Evolutionary conservation across 345 rosid genomes (phyloP).

Genomic region (Populus ilicifolia): DNA sequence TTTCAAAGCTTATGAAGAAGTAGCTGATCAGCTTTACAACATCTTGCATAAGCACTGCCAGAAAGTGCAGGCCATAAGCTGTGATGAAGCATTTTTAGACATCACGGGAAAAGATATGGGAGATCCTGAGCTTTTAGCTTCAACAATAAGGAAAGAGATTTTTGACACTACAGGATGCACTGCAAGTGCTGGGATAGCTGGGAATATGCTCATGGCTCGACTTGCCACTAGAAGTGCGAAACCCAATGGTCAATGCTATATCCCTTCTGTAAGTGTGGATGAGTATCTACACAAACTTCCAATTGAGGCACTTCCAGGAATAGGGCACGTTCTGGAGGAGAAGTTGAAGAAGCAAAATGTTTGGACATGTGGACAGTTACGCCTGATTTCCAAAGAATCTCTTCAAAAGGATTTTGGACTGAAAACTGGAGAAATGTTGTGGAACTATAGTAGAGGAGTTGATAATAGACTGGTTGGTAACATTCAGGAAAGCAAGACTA

Average conservation of each 20-base stretch:
- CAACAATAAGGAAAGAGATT: conserved; percentile 70
- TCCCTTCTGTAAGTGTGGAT: conserved; percentile 63
- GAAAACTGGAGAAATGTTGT: conserved; percentile 95
- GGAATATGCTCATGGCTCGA: conserved; percentile 92
- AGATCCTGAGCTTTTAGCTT: conserved; percentile 64
- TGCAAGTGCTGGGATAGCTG: conserved; percentile 87
- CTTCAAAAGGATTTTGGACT: conserved; percentile 81
- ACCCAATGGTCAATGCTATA: conserved; percentile 83
- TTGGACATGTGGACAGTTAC: conserved; percentile 72
- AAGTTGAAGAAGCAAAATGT: conserved; percentile 65
- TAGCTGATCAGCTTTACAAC: conserved; percentile 84
- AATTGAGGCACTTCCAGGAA: conserved; percentile 76
- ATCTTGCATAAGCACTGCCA: conserved; percentile 79
- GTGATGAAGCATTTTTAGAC: conserved; percentile 97
- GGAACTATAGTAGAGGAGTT: conserved; percentile 87
- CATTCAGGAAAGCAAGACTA: conserved; percentile 84
- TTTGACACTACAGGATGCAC: conserved; percentile 75
- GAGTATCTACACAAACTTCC: conserved; percentile 67
- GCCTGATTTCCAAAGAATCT: conserved; percentile 64
- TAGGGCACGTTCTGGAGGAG: conserved; percentile 76
- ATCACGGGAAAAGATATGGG: conserved; percentile 42
- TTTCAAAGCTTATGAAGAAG: conserved; percentile 89
- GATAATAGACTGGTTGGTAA: conserved; percentile 70
- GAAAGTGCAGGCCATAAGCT: conserved; percentile 94
- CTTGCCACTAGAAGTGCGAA: conserved; percentile 91